Conservation (phyloP, 306 rosid genomes). For the Lathyrus tuberosus region DNA sequence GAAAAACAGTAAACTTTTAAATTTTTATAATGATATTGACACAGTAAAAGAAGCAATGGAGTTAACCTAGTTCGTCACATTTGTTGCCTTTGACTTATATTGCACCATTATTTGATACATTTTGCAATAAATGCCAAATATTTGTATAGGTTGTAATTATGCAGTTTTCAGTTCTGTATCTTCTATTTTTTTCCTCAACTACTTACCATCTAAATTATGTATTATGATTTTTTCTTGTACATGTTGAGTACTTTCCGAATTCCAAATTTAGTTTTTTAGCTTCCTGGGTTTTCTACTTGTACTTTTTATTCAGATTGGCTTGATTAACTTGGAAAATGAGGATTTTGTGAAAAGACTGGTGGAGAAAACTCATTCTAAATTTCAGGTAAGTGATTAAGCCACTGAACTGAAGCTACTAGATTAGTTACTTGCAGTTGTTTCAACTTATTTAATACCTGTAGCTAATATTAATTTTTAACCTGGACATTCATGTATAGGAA, state of each 20-base stretch:
- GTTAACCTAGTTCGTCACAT: conserved; percentile 4
- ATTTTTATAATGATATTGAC: conserved; percentile 4
- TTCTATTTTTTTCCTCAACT: conserved; percentile 6
- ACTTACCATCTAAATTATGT: conserved; percentile 28
- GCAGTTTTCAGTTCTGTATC: conserved; percentile 24
- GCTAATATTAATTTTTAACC: conserved; percentile 16
- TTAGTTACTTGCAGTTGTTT: conserved; percentile 35
- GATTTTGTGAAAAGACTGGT: conserved; percentile 69
- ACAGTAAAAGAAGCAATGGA: conserved; percentile 20
- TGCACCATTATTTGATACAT: conserved; percentile 2
- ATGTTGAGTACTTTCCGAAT: background rate
- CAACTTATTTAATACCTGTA: conserved; percentile 16
- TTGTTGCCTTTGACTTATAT: conserved; percentile 3
- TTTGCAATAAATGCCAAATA: conserved; percentile 22
- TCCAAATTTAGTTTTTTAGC: conserved; percentile 30
- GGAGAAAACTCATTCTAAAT: conserved; percentile 60
- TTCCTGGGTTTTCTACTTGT: conserved; percentile 2
- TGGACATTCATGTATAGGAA: conserved; percentile 3
- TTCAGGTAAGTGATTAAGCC: conserved; percentile 69
- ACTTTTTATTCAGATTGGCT: conserved; percentile 67
- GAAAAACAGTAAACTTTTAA: conserved; percentile 6
- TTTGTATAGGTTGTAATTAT: conserved; percentile 21
- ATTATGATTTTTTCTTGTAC: conserved; percentile 9
- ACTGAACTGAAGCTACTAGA: conserved; percentile 27
- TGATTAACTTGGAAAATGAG: conserved; percentile 85